Conservation (phyloP, 345 rosid genomes). For the Lumnitzera littorea region DNA sequence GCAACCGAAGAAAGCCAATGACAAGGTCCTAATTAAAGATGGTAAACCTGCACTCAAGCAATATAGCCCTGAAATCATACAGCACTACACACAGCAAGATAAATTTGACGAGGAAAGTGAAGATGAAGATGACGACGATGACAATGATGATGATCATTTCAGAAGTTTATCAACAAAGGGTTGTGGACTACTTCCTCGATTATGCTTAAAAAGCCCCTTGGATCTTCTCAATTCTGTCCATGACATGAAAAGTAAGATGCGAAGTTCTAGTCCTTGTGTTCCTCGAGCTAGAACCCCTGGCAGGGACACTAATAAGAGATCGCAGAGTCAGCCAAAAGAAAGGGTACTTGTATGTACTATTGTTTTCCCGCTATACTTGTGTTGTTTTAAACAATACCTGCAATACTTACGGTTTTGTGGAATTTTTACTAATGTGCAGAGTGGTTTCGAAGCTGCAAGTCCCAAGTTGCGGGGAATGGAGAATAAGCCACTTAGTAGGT, state of each 20-base stretch:
- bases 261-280: slow-evolving; percentile 27
- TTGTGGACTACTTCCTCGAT: slow-evolving; percentile 67
- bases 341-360: slow-evolving; percentile 29
- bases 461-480: slow-evolving; percentile 25
- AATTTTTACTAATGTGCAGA: slow-evolving; percentile 6
- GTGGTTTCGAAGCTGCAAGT: slow-evolving; percentile 27
- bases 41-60: slow-evolving; percentile 23
- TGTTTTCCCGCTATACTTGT: neutral
- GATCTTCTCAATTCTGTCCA: slow-evolving; percentile 54
- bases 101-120: slow-evolving; percentile 25
- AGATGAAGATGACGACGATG: slow-evolving; percentile 26
- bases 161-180: slow-evolving; percentile 45
- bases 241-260: slow-evolving; percentile 40
- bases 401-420: neutral
- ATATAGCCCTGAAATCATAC: slow-evolving; percentile 17
- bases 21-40: slow-evolving; percentile 21
- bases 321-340: slow-evolving; percentile 33
- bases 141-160: slow-evolving; percentile 20
- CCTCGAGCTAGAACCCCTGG: slow-evolving; percentile 24
- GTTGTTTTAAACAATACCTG: slow-evolving; percentile 2
- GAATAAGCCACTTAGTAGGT: slow-evolving; percentile 31
- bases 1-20: slow-evolving; percentile 37
- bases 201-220: slow-evolving; percentile 56
- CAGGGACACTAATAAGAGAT: slow-evolving; percentile 35
- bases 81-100: slow-evolving; percentile 25